Percentiles rank a stretch among this genome's conserved stretches.
These are phyloP conservation scores for Tinospora cordifolia DNA, from an alignment of 164 flowering plant genomes.

Conservation along the genomic window DNA sequence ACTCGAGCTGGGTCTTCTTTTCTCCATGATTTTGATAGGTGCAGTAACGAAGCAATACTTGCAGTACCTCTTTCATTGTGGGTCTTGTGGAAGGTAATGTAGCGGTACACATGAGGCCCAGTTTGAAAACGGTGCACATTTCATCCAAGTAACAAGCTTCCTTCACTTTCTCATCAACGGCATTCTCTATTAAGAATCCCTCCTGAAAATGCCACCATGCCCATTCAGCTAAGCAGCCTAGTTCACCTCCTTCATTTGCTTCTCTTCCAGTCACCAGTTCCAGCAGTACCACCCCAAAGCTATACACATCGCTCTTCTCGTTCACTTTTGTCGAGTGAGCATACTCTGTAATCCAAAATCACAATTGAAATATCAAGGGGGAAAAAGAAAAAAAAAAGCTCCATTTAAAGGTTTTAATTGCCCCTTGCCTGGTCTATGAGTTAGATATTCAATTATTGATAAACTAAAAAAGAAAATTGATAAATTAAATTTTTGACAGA, in stretches of 20 bases:
- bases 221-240: slow-evolving; percentile 62
- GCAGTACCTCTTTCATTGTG: slow-evolving; percentile 69
- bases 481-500: no score
- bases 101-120: slow-evolving; percentile 67
- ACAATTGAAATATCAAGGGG: not conserved
- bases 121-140: slow-evolving; percentile 46
- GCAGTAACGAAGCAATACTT: slow-evolving; percentile 29
- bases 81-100: slow-evolving; percentile 50
- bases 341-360: slow-evolving; percentile 43
- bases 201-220: slow-evolving; percentile 49
- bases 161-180: slow-evolving; percentile 46
- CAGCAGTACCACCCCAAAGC: slow-evolving; percentile 85
- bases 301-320: slow-evolving; percentile 73
- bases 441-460: no score
- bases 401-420: no score
- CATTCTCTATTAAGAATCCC: slow-evolving; percentile 32
- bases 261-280: slow-evolving; percentile 73
- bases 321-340: slow-evolving; percentile 58
- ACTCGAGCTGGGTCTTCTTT: slow-evolving; percentile 19
- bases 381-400: not conserved
- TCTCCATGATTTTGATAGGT: not conserved
- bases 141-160: slow-evolving; percentile 36
- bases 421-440: no score
- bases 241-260: slow-evolving; percentile 44
- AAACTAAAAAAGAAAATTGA: no score